Evolutionary conservation across 1,139 yeast species (phyloP).

Genomic region (Magnusiomyces fungicola): DNA sequence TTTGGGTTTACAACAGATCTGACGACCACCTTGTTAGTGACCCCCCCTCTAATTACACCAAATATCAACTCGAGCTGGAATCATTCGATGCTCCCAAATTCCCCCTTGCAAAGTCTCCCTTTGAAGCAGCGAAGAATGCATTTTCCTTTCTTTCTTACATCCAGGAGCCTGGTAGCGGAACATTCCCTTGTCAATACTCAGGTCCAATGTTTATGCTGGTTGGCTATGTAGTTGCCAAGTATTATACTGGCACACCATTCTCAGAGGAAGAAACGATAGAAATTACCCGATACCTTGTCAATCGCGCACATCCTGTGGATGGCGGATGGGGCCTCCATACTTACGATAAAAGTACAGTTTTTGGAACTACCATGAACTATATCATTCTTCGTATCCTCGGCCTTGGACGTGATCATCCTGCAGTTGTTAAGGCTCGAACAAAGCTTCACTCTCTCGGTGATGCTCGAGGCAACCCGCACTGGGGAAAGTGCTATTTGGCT

Average conservation of each 20-base stretch:
- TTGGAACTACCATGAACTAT: slow-evolving; percentile 88
- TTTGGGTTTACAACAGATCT: slow-evolving; percentile 63
- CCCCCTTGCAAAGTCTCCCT: slow-evolving; percentile 36
- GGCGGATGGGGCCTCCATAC: slow-evolving; percentile 99
- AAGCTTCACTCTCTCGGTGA: slow-evolving; percentile 76
- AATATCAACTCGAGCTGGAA: slow-evolving; percentile 53
- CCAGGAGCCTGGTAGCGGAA: slow-evolving; percentile 71
- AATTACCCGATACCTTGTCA: slow-evolving; percentile 74
- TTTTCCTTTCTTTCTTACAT: slow-evolving; percentile 60
- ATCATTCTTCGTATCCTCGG: slow-evolving; percentile 74
- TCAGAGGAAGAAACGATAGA: slow-evolving; percentile 62
- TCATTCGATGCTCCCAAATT: slow-evolving; percentile 30
- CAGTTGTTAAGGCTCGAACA: slow-evolving; percentile 66
- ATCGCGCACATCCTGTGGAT: slow-evolving; percentile 91
- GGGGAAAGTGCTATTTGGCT: slow-evolving; percentile 95
- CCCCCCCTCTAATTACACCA: slow-evolving; percentile 38
- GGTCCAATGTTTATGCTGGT: slow-evolving; percentile 98
- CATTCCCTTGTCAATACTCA: slow-evolving; percentile 85
- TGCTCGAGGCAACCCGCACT: slow-evolving; percentile 84
- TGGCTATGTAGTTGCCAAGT: slow-evolving; percentile 73
- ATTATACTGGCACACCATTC: slow-evolving; percentile 61
- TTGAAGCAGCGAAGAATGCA: slow-evolving; percentile 64
- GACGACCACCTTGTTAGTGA: slow-evolving; percentile 31
- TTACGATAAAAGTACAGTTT: slow-evolving; percentile 86
- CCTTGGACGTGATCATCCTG: slow-evolving; percentile 63